Evolutionary conservation across 345 rosid species (phyloP).

Genomic region (Euphorbia tirucalli): DNA sequence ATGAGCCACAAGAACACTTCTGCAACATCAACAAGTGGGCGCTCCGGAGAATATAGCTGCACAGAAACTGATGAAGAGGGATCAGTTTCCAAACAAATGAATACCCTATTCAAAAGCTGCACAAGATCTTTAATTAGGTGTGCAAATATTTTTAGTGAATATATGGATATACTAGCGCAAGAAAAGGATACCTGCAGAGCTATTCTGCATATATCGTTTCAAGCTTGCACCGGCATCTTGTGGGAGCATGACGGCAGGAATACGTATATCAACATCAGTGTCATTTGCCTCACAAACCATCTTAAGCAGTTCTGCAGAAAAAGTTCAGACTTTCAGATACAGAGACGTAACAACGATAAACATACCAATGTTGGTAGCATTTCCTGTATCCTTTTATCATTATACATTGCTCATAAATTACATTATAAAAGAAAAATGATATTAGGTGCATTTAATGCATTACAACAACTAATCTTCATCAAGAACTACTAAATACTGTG

Average conservation of each 20-base stretch:
- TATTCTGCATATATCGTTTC: slow-evolving; percentile 34
- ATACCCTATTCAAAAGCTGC: slow-evolving; percentile 16
- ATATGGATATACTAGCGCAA: neutral
- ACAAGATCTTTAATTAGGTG: slow-evolving; percentile 4
- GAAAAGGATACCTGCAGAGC: slow-evolving; percentile 39
- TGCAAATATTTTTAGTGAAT: neutral
- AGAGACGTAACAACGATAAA: neutral
- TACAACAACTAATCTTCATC: neutral
- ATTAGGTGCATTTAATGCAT: neutral
- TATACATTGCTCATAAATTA: neutral
- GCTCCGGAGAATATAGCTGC: slow-evolving; percentile 84
- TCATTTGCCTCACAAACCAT: slow-evolving; percentile 87
- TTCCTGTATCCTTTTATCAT: neutral
- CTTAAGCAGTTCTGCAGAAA: slow-evolving; percentile 79
- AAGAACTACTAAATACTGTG: neutral
- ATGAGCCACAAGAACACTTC: slow-evolving; percentile 98
- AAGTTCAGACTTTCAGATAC: slow-evolving; percentile 11
- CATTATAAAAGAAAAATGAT: neutral
- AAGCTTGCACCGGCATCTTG: slow-evolving; percentile 82
- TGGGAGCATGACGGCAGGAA: slow-evolving; percentile 94
- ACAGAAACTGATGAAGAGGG: slow-evolving; percentile 61
- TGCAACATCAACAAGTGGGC: slow-evolving; percentile 89
- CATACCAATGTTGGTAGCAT: neutral
- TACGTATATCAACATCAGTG: slow-evolving; percentile 56
- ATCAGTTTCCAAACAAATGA: slow-evolving; percentile 8